Percentiles rank a stretch among this genome's conserved stretches.
phyloP scores from a whole-genome alignment of 139 green algal species.

The Chlamydomonas asymmetrica region DNA sequence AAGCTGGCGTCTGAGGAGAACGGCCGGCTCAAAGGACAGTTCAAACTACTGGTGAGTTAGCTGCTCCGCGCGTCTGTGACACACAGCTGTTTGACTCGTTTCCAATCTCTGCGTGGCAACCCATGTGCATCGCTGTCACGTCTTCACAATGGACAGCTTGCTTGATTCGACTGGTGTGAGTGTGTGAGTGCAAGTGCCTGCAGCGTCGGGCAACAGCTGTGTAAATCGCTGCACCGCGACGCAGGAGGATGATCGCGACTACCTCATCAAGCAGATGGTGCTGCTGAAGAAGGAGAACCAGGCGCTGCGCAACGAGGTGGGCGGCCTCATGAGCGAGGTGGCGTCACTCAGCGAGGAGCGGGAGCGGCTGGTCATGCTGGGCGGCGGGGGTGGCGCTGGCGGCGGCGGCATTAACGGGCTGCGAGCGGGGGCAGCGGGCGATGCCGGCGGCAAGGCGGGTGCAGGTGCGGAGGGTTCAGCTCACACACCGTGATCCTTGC shows the following conservation, averaged over 20 bases:
- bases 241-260: slow-evolving; percentile 49
- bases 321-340: slow-evolving; percentile 13
- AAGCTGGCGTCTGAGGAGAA: slow-evolving; percentile 32
- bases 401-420: not conserved
- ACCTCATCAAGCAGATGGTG: slow-evolving; percentile 39
- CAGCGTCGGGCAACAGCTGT: too few species aligned
- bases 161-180: not conserved
- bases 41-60: too few species aligned
- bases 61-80: too few species aligned
- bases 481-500: not conserved
- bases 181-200: not conserved
- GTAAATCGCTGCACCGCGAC: too few species aligned
- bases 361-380: slow-evolving; percentile 3
- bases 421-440: not conserved
- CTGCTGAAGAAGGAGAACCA: slow-evolving; percentile 44
- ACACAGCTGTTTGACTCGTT: too few species aligned
- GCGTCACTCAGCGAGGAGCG: not conserved
- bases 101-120: too few species aligned
- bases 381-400: not conserved
- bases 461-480: not conserved
- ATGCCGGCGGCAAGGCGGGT: too few species aligned
- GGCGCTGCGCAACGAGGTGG: slow-evolving; percentile 28
- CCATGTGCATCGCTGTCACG: too few species aligned
- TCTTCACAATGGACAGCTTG: too few species aligned
- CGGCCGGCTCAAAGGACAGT: slow-evolving; percentile 28